These are phyloP conservation scores for Arachnopeziza araneosa DNA, from an alignment of 2,329 filamentous ascomycete genomes.

Conservation along the genomic window DNA sequence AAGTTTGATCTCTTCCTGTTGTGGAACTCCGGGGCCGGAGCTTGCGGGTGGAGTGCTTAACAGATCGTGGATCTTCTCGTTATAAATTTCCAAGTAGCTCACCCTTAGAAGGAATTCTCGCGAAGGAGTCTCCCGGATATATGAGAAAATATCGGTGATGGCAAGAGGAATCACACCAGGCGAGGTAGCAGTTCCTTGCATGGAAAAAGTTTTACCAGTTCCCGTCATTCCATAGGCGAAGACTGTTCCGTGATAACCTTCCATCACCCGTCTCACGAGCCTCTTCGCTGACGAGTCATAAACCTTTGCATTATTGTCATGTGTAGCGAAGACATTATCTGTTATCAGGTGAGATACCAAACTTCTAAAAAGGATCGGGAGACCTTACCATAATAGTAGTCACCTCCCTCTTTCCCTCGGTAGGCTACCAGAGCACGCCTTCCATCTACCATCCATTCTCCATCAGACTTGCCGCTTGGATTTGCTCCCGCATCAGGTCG, in stretches of 20 bases:
- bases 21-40: slow-evolving; percentile 45
- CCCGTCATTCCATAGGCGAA: slow-evolving; percentile 99
- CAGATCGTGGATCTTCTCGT: slow-evolving; percentile 93
- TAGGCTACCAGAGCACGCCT: slow-evolving; percentile 78
- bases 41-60: slow-evolving; percentile 65
- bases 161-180: slow-evolving; percentile 95
- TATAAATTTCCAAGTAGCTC: slow-evolving; percentile 98
- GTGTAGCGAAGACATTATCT: slow-evolving; percentile 96
- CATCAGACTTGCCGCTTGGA: slow-evolving; percentile 56
- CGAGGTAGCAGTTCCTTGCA: slow-evolving; percentile 95
- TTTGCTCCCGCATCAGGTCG: slow-evolving; percentile 71
- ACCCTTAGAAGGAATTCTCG: slow-evolving; percentile 91
- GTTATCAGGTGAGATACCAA: slow-evolving; percentile 20
- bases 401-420: slow-evolving; percentile 81
- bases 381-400: slow-evolving; percentile 79
- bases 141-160: slow-evolving; percentile 98
- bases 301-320: slow-evolving; percentile 90
- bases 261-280: slow-evolving; percentile 93
- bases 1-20: slow-evolving; percentile 92
- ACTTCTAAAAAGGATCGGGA: background rate
- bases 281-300: slow-evolving; percentile 94
- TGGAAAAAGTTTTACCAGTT: slow-evolving; percentile 97
- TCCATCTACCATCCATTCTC: slow-evolving; percentile 90
- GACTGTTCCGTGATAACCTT: slow-evolving; percentile 96
- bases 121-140: slow-evolving; percentile 93